Evolutionary conservation across 345 rosid genomes (phyloP), one percentile per base, ranked within the genome.

Genomic region (Tarenaya hassleriana): DNA sequence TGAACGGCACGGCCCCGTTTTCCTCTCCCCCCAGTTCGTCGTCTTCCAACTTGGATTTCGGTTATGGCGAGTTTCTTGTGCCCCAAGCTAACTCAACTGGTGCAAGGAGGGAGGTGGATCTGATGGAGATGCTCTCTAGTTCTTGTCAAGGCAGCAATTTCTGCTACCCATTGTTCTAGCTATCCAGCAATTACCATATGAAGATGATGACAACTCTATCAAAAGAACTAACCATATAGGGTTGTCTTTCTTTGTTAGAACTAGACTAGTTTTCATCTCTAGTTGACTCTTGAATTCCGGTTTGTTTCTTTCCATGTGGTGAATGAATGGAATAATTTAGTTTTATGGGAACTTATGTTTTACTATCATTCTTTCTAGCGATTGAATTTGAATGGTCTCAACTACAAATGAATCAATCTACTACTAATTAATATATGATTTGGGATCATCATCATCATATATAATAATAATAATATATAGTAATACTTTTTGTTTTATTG

Each of bases 61-160:
- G 56, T 44, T 35, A 44, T 50, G 55, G 1, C 46, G 57, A 70
- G 58, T n/a, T 44, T 37, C 34, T 43, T 41, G 47, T 39, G 19
- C 60, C 62, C 57, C 76, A 73, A 52, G 70, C 48, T 19, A 49
- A 48, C 50, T 39, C 41, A 19, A 52, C 69, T 1, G 47, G 48
- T 21, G 77, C 69, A 54, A 68, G 48, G 47, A 75, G 69, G 56
- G 96, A 91, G 63, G 87, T 87, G 90, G 98, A 91, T 70, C 69
- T 88, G 83, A 77, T 91, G n/a, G 98, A 91, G 82, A 87, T 91
- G 98, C 58, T 91, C 46, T 77, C 79, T 50, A 79, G 79, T 63
- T 71, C 77, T 62, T 45, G 47, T 45, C 68, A 63, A 41, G 58
- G 61, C 35, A 73, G 69, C 47, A 52, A 57, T 52, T 52, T 47